Conservation (phyloP, 2,329 filamentous ascomycete genomes). For the Calonectria hawksworthii region DNA sequence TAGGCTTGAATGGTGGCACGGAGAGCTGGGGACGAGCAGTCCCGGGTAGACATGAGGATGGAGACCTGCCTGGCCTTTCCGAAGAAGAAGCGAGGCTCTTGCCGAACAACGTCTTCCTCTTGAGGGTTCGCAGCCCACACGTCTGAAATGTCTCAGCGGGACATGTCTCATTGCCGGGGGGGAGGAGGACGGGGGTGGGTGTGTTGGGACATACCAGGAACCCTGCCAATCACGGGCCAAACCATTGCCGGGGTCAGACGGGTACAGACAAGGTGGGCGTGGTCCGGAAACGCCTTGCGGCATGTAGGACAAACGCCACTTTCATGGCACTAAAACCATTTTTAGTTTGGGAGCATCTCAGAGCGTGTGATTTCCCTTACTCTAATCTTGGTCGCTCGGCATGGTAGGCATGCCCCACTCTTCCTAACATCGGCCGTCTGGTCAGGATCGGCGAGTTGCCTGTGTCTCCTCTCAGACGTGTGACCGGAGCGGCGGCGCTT, state of each 20-base stretch:
- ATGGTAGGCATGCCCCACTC: constrained; percentile 62
- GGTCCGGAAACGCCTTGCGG: constrained; percentile 57
- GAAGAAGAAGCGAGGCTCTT: constrained; percentile 53
- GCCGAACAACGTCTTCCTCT: constrained; percentile 52
- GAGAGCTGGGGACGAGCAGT: constrained; percentile 55
- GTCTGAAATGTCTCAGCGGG: constrained; percentile 49
- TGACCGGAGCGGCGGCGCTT: constrained; percentile 54
- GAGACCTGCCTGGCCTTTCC: constrained; percentile 54
- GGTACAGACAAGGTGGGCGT: constrained; percentile 57
- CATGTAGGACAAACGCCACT: constrained; percentile 59
- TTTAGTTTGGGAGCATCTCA: constrained; percentile 45
- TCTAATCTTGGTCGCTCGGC: constrained; percentile 62
- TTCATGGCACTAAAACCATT: constrained; percentile 53
- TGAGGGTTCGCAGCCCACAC: constrained; percentile 53
- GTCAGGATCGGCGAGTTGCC: constrained; percentile 55
- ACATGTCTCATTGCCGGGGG: constrained; percentile 35
- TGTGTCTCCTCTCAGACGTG: constrained; percentile 52
- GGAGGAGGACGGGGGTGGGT: constrained; percentile 14
- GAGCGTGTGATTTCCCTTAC: constrained; percentile 53
- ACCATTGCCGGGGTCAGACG: constrained; percentile 54
- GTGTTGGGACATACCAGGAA: constrained; percentile 52
- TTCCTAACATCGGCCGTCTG: constrained; percentile 65
- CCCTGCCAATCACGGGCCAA: constrained; percentile 55
- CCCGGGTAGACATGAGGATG: constrained; percentile 52
- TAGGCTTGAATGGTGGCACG: constrained; percentile 56